These are phyloP conservation scores for Cercospora janseana DNA, from an alignment of 2,329 filamentous ascomycete genomes.

Conservation along the genomic window DNA sequence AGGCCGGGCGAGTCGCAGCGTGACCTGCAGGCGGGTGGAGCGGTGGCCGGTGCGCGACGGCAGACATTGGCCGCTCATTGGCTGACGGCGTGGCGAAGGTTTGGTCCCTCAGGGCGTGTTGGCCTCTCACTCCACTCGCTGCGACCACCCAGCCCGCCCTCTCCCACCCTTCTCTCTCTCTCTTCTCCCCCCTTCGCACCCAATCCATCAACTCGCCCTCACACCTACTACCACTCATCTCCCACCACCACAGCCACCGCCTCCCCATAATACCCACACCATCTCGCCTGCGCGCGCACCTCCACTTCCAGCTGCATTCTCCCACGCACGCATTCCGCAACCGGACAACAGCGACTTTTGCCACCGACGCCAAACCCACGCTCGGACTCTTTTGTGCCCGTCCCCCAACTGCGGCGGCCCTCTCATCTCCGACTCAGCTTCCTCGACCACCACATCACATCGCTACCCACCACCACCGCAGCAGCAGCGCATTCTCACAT, in stretches of 20 bases:
- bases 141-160: not conserved
- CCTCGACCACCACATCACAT: conserved; percentile 2
- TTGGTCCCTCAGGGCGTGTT: not conserved
- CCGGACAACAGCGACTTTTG: conserved; percentile 1
- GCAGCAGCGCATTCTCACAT: conserved; percentile 1
- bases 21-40: conserved; percentile 4
- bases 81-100: not conserved
- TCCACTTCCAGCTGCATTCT: not conserved
- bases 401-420: not conserved
- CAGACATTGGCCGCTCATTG: not conserved
- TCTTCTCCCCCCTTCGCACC: not conserved
- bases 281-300: not conserved
- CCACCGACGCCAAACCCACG: conserved; percentile 4
- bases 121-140: not conserved
- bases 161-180: not conserved
- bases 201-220: not conserved
- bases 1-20: conserved; percentile 5
- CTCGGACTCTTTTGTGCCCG: conserved; percentile 8
- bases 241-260: not conserved
- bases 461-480: not conserved
- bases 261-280: no score
- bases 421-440: conserved; percentile 11
- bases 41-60: not conserved
- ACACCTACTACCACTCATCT: not conserved
- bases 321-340: conserved; percentile 9